These are phyloP conservation scores for Tetragonia tetragonoides DNA, from an alignment of 148 eudicot species.

Conservation along the genomic window DNA sequence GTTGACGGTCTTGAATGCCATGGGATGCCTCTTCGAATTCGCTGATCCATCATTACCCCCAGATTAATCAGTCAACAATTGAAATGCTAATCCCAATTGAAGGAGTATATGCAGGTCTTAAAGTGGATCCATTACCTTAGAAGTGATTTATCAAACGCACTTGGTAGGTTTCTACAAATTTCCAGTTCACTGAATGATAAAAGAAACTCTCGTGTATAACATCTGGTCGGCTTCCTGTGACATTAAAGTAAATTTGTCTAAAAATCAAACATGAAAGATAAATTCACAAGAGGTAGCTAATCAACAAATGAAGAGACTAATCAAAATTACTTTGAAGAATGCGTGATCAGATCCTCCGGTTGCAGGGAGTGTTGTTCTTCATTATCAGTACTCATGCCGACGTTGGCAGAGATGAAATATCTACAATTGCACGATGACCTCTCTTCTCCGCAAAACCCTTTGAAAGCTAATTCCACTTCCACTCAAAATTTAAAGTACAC, in stretches of 20 bases:
- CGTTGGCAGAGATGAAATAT: not conserved
- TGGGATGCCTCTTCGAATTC: constrained; percentile 53
- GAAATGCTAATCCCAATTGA: not conserved
- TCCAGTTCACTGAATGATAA: constrained; percentile 69
- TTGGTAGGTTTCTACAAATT: constrained; percentile 69
- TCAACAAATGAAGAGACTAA: not conserved
- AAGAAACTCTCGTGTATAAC: constrained; percentile 76
- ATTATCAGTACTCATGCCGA: constrained; percentile 28
- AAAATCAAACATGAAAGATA: constrained; percentile 4
- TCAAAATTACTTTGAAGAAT: constrained; percentile 28
- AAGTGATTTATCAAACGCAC: constrained; percentile 65
- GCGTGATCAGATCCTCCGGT: constrained; percentile 19
- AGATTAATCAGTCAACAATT: constrained; percentile 3
- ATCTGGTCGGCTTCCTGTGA: constrained; percentile 49
- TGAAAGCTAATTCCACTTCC: not conserved
- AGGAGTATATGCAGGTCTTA: not conserved
- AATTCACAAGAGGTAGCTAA: constrained; percentile 11
- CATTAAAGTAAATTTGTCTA: constrained; percentile 13
- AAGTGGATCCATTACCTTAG: constrained; percentile 46
- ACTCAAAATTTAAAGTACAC: not conserved
- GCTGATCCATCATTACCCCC: constrained; percentile 34
- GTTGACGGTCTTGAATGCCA: constrained; percentile 45
- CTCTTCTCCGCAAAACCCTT: constrained; percentile 4
- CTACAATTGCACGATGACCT: not conserved
- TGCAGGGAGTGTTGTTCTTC: constrained; percentile 28